A percentile compares a stretch with the other conserved stretches of the same genome.
These are phyloP conservation scores for Cystobasidium sp. DNA, from an alignment of 1,284 basidiomycete species.

Conservation along the genomic window DNA sequence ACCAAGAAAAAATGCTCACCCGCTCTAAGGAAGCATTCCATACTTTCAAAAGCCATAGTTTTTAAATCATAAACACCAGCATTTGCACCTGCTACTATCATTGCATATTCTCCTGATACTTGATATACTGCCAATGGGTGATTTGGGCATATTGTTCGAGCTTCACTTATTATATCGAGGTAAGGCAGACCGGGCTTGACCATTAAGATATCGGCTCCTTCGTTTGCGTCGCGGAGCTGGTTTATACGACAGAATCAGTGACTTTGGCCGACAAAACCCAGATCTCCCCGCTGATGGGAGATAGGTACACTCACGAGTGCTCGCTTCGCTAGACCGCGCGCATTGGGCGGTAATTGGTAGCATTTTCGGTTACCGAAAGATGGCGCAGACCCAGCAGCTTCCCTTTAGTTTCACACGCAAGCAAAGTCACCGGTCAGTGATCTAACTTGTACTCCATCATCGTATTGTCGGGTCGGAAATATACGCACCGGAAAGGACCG, in stretches of 20 bases:
- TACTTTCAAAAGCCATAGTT: constrained; percentile 90
- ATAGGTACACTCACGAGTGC: constrained; percentile 74
- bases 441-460: too few relatives aligned
- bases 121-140: constrained; percentile 89
- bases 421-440: neutral
- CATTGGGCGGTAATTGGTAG: constrained; percentile 91
- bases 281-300: neutral
- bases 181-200: constrained; percentile 96
- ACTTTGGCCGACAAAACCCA: neutral
- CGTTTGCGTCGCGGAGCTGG: constrained; percentile 82
- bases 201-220: constrained; percentile 99
- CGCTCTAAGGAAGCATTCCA: constrained; percentile 86
- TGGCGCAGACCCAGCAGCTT: constrained; percentile 93
- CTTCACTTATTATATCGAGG: constrained; percentile 92
- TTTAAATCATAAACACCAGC: constrained; percentile 91
- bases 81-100: constrained; percentile 89
- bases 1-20: constrained; percentile 61
- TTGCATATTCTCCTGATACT: constrained; percentile 92
- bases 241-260: neutral
- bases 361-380: constrained; percentile 94
- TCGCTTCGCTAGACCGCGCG: constrained; percentile 85
- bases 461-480: too few relatives aligned
- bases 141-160: constrained; percentile 77
- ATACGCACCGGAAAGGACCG: constrained; percentile 85
- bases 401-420: constrained; percentile 62